These are phyloP conservation scores for Cystobasidium tubakii DNA, from an alignment of 768 basidiomycete species.

Conservation along the genomic window DNA sequence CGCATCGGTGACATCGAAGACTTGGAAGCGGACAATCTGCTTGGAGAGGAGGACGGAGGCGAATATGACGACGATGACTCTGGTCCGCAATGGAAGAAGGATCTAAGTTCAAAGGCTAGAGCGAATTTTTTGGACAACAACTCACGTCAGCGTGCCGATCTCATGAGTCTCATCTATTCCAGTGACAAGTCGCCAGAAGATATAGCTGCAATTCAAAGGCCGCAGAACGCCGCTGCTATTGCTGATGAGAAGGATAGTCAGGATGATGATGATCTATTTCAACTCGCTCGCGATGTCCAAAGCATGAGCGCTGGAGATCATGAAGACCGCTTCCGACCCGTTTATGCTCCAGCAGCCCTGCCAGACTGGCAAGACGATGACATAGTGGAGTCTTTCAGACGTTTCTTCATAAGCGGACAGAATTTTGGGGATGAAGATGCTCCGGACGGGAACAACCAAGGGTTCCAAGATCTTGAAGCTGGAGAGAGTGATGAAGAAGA, in stretches of 20 bases:
- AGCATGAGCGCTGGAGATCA: slow-evolving; percentile 38
- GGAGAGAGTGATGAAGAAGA: slow-evolving; percentile 50
- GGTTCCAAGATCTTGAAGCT: slow-evolving; percentile 52
- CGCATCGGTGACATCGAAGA: slow-evolving; percentile 56
- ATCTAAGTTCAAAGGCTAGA: slow-evolving; percentile 58
- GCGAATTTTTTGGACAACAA: slow-evolving; percentile 53
- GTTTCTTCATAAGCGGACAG: slow-evolving; percentile 79
- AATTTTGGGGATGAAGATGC: slow-evolving; percentile 50
- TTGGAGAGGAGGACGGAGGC: slow-evolving; percentile 50
- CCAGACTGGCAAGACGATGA: slow-evolving; percentile 78
- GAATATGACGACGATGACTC: slow-evolving; percentile 52
- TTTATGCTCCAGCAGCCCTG: slow-evolving; percentile 55
- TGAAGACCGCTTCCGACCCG: slow-evolving; percentile 40
- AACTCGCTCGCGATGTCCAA: slow-evolving; percentile 47
- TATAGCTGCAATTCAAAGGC: slow-evolving; percentile 55
- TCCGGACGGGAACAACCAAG: slow-evolving; percentile 52
- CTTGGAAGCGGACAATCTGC: slow-evolving; percentile 49
- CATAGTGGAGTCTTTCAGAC: slow-evolving; percentile 74
- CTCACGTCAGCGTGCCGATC: slow-evolving; percentile 59
- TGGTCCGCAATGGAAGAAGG: slow-evolving; percentile 68
- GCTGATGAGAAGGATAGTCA: slow-evolving; percentile 48
- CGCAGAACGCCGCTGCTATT: not conserved
- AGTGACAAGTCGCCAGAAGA: slow-evolving; percentile 64
- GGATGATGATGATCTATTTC: slow-evolving; percentile 71
- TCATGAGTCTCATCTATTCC: slow-evolving; percentile 79